Conservation (phyloP, 441 rosid species). For the Heliophila coronopifolia region DNA sequence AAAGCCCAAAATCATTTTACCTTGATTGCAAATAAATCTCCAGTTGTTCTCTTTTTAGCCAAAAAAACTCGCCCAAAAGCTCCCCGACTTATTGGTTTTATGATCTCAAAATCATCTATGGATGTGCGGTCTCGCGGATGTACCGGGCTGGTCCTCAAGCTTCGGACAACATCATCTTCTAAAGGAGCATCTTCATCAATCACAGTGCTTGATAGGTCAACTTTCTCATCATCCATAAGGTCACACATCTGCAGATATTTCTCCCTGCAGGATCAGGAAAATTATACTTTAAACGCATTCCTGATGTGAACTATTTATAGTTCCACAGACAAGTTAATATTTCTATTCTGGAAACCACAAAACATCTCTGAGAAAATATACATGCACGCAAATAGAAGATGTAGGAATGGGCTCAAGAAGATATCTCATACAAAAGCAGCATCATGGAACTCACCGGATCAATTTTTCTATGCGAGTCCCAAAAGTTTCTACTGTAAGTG, state of each 20-base stretch:
- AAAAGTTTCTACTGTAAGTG: conserved; percentile 83
- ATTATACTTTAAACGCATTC: conserved; percentile 4
- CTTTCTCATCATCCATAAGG: conserved; percentile 60
- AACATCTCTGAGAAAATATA: conserved; percentile 7
- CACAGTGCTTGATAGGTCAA: conserved; percentile 62
- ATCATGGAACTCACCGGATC: conserved; percentile 51
- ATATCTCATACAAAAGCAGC: neutral
- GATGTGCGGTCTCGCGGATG: conserved; percentile 75
- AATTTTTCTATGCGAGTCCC: conserved; percentile 82
- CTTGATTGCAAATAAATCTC: conserved; percentile 95
- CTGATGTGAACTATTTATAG: neutral
- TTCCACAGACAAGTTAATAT: neutral
- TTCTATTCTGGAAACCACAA: conserved; percentile 13
- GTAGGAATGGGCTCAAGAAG: no score
- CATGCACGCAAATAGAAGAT: no score
- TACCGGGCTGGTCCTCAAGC: conserved; percentile 75
- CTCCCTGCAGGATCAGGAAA: conserved; percentile 45
- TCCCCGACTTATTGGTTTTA: conserved; percentile 82
- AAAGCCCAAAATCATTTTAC: conserved; percentile 33
- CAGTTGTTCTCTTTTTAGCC: conserved; percentile 87
- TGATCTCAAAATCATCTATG: conserved; percentile 81
- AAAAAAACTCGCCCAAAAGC: conserved; percentile 90
- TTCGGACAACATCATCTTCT: conserved; percentile 74
- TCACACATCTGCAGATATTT: conserved; percentile 83
- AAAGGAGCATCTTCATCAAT: conserved; percentile 83